Base-by-base conservation (phyloP, 2,329 filamentous ascomycete genomes). In the Geoglossum cookeanum region DNA sequence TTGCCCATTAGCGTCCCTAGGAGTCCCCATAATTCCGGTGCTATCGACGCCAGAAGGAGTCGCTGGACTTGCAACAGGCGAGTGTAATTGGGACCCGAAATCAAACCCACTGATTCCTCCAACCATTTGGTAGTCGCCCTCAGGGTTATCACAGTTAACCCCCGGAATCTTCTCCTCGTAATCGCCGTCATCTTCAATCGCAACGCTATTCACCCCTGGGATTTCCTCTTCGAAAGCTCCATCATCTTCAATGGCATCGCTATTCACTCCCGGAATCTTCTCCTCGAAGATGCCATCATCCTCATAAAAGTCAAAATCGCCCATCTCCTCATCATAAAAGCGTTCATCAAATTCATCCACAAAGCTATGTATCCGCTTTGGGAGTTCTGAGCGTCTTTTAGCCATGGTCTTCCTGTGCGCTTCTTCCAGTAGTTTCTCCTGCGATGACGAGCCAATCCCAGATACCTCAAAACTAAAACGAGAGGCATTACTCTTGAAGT, bases 391-490 rank as follows among this genome's bases (percentile, higher is more conserved):
- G 33, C 54, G 35, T 15, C 37, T 45, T 13, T 45, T 57, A 81
- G 71, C 60, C 83, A 79, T 57, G 80, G 79, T 61, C 84, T 78
- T 15, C 68, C 83, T 75, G 66, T 88, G 84, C 53, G 81, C 78
- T 62, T 87, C 86, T 66, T 88, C 87, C 45, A 89, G 71, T 42
- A 84, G 67, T 67, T 81, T 84, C 67, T 84, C 80, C 63, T 84
- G 78, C 0, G 73, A 72, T 3, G 75, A 73, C 4, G 78, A 80
- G 13, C 84, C 84, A 4, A 79, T 79, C 4, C 83, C 83, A 15
- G 82, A 78, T 74, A 89, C 86, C 64, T 90, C 85, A 64, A 91
- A 91, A 63, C 85, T 90, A 65, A 91, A 90, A 13, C 86, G 75
- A 0, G 84, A 88, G 0, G 85, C 86, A 9, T 83, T 86, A 66